Evolutionary conservation across 176 grass and related monocot genomes (phyloP), one percentile per base, ranked within the genome.

Genomic region (Aegilops longissima): DNA sequence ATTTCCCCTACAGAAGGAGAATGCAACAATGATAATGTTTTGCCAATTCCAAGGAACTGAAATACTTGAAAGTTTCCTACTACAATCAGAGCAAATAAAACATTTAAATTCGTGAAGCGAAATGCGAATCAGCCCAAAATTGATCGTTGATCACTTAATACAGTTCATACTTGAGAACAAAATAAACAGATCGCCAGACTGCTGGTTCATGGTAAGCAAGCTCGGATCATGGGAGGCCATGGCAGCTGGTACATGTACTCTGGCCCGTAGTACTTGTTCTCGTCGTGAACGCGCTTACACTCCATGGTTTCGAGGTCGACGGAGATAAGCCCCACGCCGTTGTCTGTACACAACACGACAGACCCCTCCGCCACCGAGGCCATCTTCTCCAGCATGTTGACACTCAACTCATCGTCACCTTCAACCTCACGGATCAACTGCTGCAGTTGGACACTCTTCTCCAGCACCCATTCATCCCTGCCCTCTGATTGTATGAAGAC

Each of bases 231-330:
- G 21, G 70, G 70, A 11, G 70, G 70, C 70, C 70, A 73, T 73
- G 70, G 38, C 70, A 73, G 70, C 38, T 73, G 70, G 70, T 44
- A 72, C 69, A 72, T 21, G 69, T 72, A 8, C 17, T 5, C 69
- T 0, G 35, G 20, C 70, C 70, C 36, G 5, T 13, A 1, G 8
- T 11, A 40, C 68, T 71, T 71, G 68, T 71, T 8, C 68, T 18
- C 1, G 9, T 71, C 35, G 9, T 71, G 68, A 3, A 71, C 9
- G 34, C 35, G 2, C 14, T 71, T 71, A 71, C 58, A 6, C 52
- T 78, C 51, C 76, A 78, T 78, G 76, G 76, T 78, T 1, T 30
- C 18, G 18, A 78, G 76, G 30, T 78, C 76, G 30, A 59, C 8
- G 18, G 51, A 78, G 76, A 78, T 18, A 5, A 58, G 29, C 29